Conservation (phyloP, 345 rosid genomes). For the Salix suchowensis region DNA sequence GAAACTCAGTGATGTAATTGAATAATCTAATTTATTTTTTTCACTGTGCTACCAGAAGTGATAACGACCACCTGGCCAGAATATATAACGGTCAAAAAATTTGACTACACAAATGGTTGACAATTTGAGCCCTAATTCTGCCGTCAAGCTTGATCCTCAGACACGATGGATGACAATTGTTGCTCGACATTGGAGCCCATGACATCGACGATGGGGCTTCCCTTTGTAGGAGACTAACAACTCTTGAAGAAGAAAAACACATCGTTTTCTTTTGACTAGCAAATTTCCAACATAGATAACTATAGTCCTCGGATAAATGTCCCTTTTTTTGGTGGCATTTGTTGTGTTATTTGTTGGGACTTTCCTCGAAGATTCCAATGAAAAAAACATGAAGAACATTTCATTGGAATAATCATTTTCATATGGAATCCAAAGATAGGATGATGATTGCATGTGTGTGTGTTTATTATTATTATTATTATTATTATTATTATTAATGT, state of each 20-base stretch:
- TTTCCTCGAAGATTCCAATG: neutral
- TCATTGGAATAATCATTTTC: neutral
- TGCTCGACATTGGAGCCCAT: too few relatives aligned
- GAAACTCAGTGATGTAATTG: too few relatives aligned
- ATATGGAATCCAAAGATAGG: too few relatives aligned
- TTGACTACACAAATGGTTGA: neutral
- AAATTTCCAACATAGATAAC: neutral
- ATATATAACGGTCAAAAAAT: neutral
- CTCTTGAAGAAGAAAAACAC: neutral
- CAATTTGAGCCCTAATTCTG: neutral
- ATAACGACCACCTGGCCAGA: neutral
- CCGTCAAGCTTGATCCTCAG: neutral
- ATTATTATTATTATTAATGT: too few relatives aligned
- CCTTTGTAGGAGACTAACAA: neutral
- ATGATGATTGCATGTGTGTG: too few relatives aligned
- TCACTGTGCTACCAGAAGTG: neutral
- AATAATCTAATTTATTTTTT: too few relatives aligned
- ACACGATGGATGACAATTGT: neutral
- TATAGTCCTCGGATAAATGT: neutral
- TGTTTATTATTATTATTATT: too few relatives aligned
- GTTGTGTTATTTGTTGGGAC: neutral
- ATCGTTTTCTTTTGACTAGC: conserved; percentile 3
- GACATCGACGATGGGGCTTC: neutral
- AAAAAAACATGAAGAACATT: neutral
- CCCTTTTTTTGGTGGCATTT: neutral